Base-by-base conservation (phyloP, 163 green algal species). In the Volvox carteri region DNA sequence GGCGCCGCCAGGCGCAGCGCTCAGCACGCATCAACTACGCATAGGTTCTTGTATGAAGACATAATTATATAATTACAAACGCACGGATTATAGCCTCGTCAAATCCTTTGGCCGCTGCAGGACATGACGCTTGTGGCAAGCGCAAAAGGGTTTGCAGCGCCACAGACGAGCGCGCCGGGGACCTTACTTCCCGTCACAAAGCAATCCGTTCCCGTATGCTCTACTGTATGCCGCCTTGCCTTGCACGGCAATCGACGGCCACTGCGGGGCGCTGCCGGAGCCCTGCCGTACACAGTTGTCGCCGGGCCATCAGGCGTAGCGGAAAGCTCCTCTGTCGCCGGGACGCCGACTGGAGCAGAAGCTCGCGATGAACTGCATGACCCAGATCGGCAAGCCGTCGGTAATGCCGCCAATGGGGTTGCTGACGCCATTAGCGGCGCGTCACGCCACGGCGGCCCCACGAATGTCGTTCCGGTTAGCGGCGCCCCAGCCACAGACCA, bases 371-470 rank as follows among this genome's bases (percentile, higher is more conserved):
- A 72, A 39, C 14, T 33, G 2, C 60, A 11, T 7, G 60, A 72
- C 60, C 60, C 60, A 72, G 37, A 72, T 72, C 60, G n/a, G n/a
- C n/a, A n/a, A n/a, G n/a, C 60, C 19, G 60, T 72, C 60, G 7
- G 60, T 19, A 72, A 72, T 37, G 60, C 25, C 18, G 25, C 11
- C 60, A 6, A 30, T 39, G 60, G 60, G 23, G 19, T 11, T 16
- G n/a, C 2, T 33, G 60, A 72, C 60, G 60, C 60, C 60, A 39
- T 30, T 12, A 11, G 54, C 54, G 54, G 19, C 54, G 54, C 54
- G 28, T 4, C 54, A 65, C 5, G 25, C 4, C 54, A 12, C 7
- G 11, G 60, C 60, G 60, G 60, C 60, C 48, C 23, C 8, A 72
- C 60, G 28, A 23, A 65, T 65, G 2, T 30, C 19, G 5, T 65